These are phyloP conservation scores for Ogataea siamensis DNA, from an alignment of 805 yeast species.

Conservation along the genomic window DNA sequence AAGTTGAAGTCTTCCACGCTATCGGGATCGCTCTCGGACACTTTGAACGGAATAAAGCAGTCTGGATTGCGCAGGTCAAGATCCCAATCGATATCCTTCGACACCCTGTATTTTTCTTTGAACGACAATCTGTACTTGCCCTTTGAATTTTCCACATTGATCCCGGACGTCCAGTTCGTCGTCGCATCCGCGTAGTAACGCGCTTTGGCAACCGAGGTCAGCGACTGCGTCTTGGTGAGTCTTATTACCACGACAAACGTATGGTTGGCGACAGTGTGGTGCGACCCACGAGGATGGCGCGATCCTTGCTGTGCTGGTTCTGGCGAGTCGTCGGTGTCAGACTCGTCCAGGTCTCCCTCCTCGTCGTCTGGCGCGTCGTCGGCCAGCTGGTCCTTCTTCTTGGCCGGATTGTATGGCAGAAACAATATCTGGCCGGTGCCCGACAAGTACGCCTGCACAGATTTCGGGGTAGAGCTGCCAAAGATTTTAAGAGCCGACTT, in stretches of 20 bases:
- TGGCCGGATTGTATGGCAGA: constrained; percentile 35
- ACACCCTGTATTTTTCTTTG: constrained; percentile 42
- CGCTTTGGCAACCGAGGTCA: constrained; percentile 38
- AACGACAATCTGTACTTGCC: constrained; percentile 40
- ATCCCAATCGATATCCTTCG: constrained; percentile 42
- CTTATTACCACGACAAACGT: constrained; percentile 52
- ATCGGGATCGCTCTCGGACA: constrained; percentile 7
- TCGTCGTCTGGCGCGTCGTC: constrained; percentile 29
- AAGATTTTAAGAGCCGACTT: constrained; percentile 14
- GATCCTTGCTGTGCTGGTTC: neutral
- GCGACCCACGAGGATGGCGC: constrained; percentile 8
- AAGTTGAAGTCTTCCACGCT: constrained; percentile 20
- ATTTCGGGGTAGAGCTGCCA: constrained; percentile 9
- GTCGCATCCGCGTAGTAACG: constrained; percentile 43
- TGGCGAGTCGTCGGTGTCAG: constrained; percentile 12
- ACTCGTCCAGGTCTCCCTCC: constrained; percentile 27
- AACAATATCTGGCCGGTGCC: constrained; percentile 36
- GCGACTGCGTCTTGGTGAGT: constrained; percentile 38
- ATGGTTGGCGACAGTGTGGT: constrained; percentile 39
- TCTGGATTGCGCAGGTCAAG: constrained; percentile 41
- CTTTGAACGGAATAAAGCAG: constrained; percentile 35
- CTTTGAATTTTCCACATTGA: constrained; percentile 37
- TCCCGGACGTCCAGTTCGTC: constrained; percentile 42
- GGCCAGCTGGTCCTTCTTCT: constrained; percentile 26
- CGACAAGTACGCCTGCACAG: constrained; percentile 27